These are phyloP conservation scores for Erucastrum elatum DNA, from an alignment of 345 rosid genomes.

Conservation along the genomic window DNA sequence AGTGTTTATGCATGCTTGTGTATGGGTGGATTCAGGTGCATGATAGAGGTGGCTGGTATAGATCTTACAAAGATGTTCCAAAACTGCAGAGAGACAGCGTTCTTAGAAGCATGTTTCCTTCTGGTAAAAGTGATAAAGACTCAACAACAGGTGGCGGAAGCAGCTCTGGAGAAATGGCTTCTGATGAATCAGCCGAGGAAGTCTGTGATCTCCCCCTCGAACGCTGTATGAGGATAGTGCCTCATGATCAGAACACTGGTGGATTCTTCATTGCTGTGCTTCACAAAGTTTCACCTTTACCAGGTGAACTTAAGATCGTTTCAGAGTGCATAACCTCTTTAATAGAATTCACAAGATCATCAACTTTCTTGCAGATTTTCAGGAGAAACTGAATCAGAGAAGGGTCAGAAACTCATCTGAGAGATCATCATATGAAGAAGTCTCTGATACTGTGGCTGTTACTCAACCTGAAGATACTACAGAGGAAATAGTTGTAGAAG, in stretches of 20 bases:
- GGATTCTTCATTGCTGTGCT: conserved; percentile 91
- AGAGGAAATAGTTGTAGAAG: conserved; percentile 39
- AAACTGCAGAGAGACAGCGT: conserved; percentile 54
- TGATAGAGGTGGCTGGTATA: conserved; percentile 68
- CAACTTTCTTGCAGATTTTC: conserved; percentile 43
- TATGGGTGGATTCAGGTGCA: conserved; percentile 53
- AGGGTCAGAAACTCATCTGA: conserved; percentile 36
- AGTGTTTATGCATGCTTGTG: not conserved
- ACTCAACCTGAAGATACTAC: conserved; percentile 39
- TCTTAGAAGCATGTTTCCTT: conserved; percentile 83
- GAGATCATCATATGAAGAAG: conserved; percentile 39
- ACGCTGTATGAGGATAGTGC: conserved; percentile 84
- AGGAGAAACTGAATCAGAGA: conserved; percentile 41
- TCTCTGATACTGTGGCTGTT: conserved; percentile 40
- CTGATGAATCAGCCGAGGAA: conserved; percentile 47
- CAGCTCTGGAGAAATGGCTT: conserved; percentile 18
- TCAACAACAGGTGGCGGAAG: not conserved
- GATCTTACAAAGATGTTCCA: conserved; percentile 66
- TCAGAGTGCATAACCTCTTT: not conserved
- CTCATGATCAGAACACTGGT: conserved; percentile 96
- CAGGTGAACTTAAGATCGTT: conserved; percentile 48
- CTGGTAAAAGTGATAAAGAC: conserved; percentile 48
- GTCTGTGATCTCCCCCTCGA: conserved; percentile 76
- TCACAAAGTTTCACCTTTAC: conserved; percentile 67
- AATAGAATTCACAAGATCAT: not conserved